These are phyloP conservation scores for Biscutella laevigata DNA, from an alignment of 441 rosid species.

Conservation along the genomic window DNA sequence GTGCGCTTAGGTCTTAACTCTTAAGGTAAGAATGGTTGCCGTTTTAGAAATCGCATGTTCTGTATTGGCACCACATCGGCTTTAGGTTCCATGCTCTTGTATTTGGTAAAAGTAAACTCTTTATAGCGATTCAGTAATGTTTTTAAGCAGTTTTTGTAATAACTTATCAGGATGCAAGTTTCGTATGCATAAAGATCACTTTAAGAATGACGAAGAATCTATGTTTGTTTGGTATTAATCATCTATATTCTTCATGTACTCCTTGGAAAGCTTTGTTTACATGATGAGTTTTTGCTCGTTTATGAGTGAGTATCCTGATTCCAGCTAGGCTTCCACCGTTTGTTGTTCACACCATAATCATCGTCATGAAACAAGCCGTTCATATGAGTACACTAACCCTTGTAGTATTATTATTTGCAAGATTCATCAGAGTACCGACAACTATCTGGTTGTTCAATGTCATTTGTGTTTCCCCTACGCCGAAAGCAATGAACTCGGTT, in stretches of 20 bases:
- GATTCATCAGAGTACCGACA: slow-evolving; percentile 90
- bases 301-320: slow-evolving; percentile 74
- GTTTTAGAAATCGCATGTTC: neutral
- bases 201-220: neutral
- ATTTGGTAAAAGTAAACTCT: slow-evolving; percentile 14
- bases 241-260: slow-evolving; percentile 86
- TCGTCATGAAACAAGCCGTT: slow-evolving; percentile 1
- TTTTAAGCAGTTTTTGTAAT: neutral
- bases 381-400: slow-evolving; percentile 56
- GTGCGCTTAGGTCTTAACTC: too few species aligned
- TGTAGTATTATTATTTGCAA: slow-evolving; percentile 86
- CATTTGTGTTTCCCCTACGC: slow-evolving; percentile 78
- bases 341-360: slow-evolving; percentile 43
- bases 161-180: neutral
- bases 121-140: neutral
- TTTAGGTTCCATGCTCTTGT: slow-evolving; percentile 14
- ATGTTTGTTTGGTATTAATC: slow-evolving; percentile 28
- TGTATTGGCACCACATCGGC: slow-evolving; percentile 15
- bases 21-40: slow-evolving; percentile 9
- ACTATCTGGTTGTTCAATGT: slow-evolving; percentile 94
- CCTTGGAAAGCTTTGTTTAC: slow-evolving; percentile 81
- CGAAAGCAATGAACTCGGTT: slow-evolving; percentile 16
- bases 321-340: slow-evolving; percentile 80
- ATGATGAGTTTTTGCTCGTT: slow-evolving; percentile 70
- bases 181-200: neutral